Percentiles rank a stretch among this genome's conserved stretches.
Conservation (phyloP, 2,329 filamentous ascomycete species). For the Alternaria arbusti region DNA sequence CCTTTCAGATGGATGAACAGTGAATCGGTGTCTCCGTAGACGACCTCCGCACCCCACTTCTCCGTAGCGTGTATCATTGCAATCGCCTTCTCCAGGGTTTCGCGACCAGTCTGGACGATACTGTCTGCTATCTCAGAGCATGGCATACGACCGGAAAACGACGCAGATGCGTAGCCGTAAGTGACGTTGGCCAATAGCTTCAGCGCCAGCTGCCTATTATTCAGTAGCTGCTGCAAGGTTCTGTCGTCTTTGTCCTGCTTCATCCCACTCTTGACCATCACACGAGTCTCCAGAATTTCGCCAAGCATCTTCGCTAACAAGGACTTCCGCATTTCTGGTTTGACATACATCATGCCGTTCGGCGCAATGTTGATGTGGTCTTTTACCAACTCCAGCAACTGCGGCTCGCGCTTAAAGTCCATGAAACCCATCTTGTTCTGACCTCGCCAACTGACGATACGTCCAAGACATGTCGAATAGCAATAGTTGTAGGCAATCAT, state of each 20-base stretch:
- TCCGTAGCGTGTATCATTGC: slow-evolving; percentile 87
- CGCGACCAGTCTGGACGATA: slow-evolving; percentile 93
- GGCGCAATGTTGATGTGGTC: slow-evolving; percentile 91
- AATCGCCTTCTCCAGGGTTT: slow-evolving; percentile 93
- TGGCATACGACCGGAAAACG: slow-evolving; percentile 96
- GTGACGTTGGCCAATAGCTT: slow-evolving; percentile 99
- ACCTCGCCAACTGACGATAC: slow-evolving; percentile 86
- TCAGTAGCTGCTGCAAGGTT: slow-evolving; percentile 81
- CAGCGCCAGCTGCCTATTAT: slow-evolving; percentile 91
- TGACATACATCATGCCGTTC: slow-evolving; percentile 96
- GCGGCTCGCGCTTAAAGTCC: slow-evolving; percentile 78
- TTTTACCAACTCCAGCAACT: slow-evolving; percentile 77
- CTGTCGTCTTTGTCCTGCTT: slow-evolving; percentile 90
- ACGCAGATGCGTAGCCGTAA: slow-evolving; percentile 96
- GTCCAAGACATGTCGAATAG: slow-evolving; percentile 93
- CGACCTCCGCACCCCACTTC: slow-evolving; percentile 92
- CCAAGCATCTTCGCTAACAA: slow-evolving; percentile 94
- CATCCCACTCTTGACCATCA: slow-evolving; percentile 99
- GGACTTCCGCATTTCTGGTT: slow-evolving; percentile 83
- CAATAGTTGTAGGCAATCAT: slow-evolving; percentile 99
- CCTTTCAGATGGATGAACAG: slow-evolving; percentile 90
- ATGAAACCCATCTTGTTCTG: slow-evolving; percentile 93
- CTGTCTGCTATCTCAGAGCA: slow-evolving; percentile 98
- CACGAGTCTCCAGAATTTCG: slow-evolving; percentile 91
- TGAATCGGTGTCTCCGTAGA: slow-evolving; percentile 97